phyloP scores from a whole-genome alignment of 768 basidiomycete genomes.

The Mycena pura region DNA sequence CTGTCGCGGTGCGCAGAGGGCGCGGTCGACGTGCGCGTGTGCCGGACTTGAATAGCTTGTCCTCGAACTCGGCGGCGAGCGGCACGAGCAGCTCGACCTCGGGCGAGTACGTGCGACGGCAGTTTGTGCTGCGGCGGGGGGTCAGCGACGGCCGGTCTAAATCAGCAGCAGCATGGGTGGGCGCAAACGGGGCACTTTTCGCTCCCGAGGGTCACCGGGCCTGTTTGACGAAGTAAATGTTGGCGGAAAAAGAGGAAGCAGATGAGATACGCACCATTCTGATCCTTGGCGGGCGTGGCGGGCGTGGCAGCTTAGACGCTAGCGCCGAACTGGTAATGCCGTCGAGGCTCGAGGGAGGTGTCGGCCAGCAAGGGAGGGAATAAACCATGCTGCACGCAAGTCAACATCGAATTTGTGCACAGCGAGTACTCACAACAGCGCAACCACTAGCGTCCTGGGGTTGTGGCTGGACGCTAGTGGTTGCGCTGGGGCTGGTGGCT shows the following conservation, averaged over 20 bases:
- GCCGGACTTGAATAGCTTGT: slow-evolving; percentile 82
- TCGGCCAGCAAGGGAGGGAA: slow-evolving; percentile 73
- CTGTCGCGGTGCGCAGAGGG: slow-evolving; percentile 14
- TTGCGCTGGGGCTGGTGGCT: no score
- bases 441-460: slow-evolving; percentile 27
- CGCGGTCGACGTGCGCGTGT: slow-evolving; percentile 41
- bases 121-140: slow-evolving; percentile 63
- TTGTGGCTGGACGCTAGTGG: no score
- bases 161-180: no score
- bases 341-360: slow-evolving; percentile 75
- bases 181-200: neutral
- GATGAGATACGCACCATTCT: no score
- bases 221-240: neutral
- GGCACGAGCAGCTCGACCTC: slow-evolving; percentile 72
- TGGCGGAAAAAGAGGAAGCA: neutral
- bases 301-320: no score
- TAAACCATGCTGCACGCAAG: slow-evolving; percentile 85
- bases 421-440: slow-evolving; percentile 65
- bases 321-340: slow-evolving; percentile 46
- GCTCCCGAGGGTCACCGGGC: slow-evolving; percentile 31
- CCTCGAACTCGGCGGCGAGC: slow-evolving; percentile 74
- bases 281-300: neutral
- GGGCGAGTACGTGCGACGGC: slow-evolving; percentile 79
- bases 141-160: neutral
- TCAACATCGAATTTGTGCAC: slow-evolving; percentile 81